phyloP scores from a whole-genome alignment of 257 asterid genomes.

The Rhazya stricta region DNA sequence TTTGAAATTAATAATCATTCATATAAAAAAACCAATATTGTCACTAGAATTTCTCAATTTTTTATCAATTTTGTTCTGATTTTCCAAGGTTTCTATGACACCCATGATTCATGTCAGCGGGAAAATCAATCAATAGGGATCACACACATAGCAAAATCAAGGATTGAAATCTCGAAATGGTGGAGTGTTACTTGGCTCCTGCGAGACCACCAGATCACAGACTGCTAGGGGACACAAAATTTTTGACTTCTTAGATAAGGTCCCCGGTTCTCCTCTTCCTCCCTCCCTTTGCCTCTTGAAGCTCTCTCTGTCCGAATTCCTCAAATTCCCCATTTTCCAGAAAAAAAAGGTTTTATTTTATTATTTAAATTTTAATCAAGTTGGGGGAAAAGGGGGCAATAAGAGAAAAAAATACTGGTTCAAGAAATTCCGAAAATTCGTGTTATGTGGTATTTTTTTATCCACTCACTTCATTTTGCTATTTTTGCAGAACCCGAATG shows the following conservation, averaged over 20 bases:
- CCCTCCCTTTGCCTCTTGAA: constrained; percentile 11
- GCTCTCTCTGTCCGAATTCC: neutral
- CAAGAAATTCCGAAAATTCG: constrained; percentile 5
- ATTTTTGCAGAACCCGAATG: constrained; percentile 6
- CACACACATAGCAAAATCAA: constrained; percentile 8
- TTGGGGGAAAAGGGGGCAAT: neutral
- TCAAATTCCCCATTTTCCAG: too few species aligned
- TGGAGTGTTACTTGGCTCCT: constrained; percentile 23
- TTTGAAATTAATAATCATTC: too few species aligned
- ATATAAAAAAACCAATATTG: too few species aligned
- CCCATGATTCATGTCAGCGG: neutral
- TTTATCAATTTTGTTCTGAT: too few species aligned
- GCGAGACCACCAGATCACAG: constrained; percentile 30
- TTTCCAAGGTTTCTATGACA: too few species aligned
- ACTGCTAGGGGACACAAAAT: constrained; percentile 3
- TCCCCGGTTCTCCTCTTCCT: neutral
- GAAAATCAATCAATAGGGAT: constrained; percentile 5
- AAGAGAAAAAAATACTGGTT: neutral
- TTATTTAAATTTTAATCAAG: too few species aligned
- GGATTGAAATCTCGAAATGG: neutral
- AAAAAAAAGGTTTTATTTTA: too few species aligned
- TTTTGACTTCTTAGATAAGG: constrained; percentile 13
- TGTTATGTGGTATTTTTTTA: constrained; percentile 22
- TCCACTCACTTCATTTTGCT: constrained; percentile 29
- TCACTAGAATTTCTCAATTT: too few species aligned